Evolutionary conservation across 768 basidiomycete genomes (phyloP).

Genomic region (Boletus barrowsii): DNA sequence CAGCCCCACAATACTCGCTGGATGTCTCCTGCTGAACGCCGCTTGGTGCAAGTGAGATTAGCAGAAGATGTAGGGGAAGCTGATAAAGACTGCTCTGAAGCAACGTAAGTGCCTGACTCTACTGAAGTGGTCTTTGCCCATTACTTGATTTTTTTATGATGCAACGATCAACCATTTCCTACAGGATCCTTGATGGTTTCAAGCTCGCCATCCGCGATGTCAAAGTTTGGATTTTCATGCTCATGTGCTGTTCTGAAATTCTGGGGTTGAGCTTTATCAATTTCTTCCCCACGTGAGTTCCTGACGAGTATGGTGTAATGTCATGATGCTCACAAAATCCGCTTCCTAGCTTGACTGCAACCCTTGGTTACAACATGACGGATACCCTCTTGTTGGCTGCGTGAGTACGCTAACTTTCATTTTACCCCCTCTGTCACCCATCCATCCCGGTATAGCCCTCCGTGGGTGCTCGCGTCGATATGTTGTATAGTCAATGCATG

Average conservation of each 20-base stretch:
- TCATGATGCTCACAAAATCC: not conserved
- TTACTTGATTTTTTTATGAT: too few relatives aligned
- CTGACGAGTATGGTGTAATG: too few relatives aligned
- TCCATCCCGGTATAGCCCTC: slow-evolving; percentile 41
- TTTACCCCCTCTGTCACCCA: not conserved
- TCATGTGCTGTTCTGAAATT: slow-evolving; percentile 49
- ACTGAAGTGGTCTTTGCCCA: too few relatives aligned
- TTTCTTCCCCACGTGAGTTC: slow-evolving; percentile 52
- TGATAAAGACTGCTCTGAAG: slow-evolving; percentile 42
- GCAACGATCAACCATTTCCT: too few relatives aligned
- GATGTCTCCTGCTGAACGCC: slow-evolving; percentile 48
- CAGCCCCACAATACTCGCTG: slow-evolving; percentile 64
- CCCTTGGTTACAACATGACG: slow-evolving; percentile 60
- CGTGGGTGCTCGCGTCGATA: slow-evolving; percentile 55
- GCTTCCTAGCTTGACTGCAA: slow-evolving; percentile 47
- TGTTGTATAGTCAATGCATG: slow-evolving; percentile 51
- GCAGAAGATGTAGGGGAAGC: slow-evolving; percentile 69
- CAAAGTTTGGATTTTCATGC: slow-evolving; percentile 49
- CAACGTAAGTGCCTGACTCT: slow-evolving; percentile 9
- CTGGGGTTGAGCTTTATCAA: slow-evolving; percentile 58
- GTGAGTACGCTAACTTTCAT: slow-evolving; percentile 34
- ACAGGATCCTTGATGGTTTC: slow-evolving; percentile 49
- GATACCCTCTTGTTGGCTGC: slow-evolving; percentile 58
- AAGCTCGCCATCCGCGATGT: slow-evolving; percentile 54
- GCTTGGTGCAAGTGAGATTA: slow-evolving; percentile 62